These are phyloP conservation scores for Typha latifolia DNA, from an alignment of 176 grass and related monocot genomes.

Conservation along the genomic window DNA sequence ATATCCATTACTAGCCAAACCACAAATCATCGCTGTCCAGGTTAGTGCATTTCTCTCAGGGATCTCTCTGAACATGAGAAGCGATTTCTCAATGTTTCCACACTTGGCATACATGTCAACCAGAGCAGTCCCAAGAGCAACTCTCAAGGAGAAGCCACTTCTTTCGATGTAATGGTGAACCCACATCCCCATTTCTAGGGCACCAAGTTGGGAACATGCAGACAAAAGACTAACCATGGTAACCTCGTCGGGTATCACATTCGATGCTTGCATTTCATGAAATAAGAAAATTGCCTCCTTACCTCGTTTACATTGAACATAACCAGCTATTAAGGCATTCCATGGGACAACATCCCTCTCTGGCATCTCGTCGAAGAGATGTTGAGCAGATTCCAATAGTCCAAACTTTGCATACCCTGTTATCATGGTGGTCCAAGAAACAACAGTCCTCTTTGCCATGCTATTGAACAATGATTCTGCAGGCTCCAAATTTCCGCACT, in stretches of 20 bases:
- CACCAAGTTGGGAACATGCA: slow-evolving; percentile 55
- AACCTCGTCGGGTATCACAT: slow-evolving; percentile 44
- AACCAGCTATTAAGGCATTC: slow-evolving; percentile 69
- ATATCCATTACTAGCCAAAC: slow-evolving; percentile 55
- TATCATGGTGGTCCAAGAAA: slow-evolving; percentile 67
- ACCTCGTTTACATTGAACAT: slow-evolving; percentile 48
- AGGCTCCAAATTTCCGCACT: slow-evolving; percentile 32
- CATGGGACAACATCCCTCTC: slow-evolving; percentile 63
- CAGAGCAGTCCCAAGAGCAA: slow-evolving; percentile 50
- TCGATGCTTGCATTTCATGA: slow-evolving; percentile 62
- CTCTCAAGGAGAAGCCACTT: slow-evolving; percentile 31
- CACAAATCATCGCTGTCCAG: slow-evolving; percentile 62
- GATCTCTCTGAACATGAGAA: slow-evolving; percentile 40
- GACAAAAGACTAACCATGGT: slow-evolving; percentile 62
- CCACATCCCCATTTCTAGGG: slow-evolving; percentile 65
- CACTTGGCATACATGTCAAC: slow-evolving; percentile 89
- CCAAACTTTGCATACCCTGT: slow-evolving; percentile 42
- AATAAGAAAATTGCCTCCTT: slow-evolving; percentile 55
- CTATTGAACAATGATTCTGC: slow-evolving; percentile 33
- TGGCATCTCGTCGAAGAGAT: slow-evolving; percentile 66
- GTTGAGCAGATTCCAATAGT: slow-evolving; percentile 32
- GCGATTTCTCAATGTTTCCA: slow-evolving; percentile 53
- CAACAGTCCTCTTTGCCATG: slow-evolving; percentile 19
- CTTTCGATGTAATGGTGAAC: slow-evolving; percentile 47
- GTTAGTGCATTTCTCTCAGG: slow-evolving; percentile 57